Percentiles rank a stretch among this genome's conserved stretches.
phyloP scores from a whole-genome alignment of 2,329 filamentous ascomycete species.

The Epichloe glyceriae region DNA sequence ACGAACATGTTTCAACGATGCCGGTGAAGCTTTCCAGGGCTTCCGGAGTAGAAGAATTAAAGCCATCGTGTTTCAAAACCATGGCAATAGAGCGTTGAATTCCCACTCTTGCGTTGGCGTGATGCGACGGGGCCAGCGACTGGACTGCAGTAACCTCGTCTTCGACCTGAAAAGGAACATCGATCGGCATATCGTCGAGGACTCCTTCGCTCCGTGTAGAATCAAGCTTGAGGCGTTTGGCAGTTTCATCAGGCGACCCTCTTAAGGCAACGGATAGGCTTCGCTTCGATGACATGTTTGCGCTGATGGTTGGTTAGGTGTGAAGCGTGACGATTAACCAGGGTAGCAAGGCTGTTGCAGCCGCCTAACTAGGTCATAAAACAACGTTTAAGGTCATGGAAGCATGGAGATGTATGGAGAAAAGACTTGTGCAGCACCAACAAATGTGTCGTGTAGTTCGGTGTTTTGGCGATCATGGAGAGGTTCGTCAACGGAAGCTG shows the following conservation, averaged over 20 bases:
- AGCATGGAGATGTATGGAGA: not conserved
- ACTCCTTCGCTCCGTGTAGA: not conserved
- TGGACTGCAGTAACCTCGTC: conserved; percentile 10
- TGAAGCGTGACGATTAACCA: not conserved
- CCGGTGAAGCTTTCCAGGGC: conserved; percentile 46
- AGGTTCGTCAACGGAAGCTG: not conserved
- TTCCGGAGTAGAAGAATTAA: conserved; percentile 38
- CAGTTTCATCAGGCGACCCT: conserved; percentile 13
- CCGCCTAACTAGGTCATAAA: not conserved
- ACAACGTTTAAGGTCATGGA: not conserved
- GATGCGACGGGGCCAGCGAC: conserved; percentile 17
- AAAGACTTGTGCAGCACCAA: not conserved
- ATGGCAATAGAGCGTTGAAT: conserved; percentile 44
- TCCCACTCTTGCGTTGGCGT: conserved; percentile 21
- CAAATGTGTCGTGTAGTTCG: not conserved
- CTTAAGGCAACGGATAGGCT: conserved; percentile 14
- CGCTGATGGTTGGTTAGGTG: not conserved
- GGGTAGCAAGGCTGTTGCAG: not conserved
- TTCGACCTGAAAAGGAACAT: not conserved
- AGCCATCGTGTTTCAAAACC: conserved; percentile 44
- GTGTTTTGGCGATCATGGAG: not conserved
- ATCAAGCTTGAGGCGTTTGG: conserved; percentile 17
- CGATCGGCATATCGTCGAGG: not conserved
- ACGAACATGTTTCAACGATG: conserved; percentile 44
- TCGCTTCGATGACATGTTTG: conserved; percentile 25